phyloP scores from a whole-genome alignment of 2,329 filamentous ascomycete genomes.

The Sclerotinia minor region DNA sequence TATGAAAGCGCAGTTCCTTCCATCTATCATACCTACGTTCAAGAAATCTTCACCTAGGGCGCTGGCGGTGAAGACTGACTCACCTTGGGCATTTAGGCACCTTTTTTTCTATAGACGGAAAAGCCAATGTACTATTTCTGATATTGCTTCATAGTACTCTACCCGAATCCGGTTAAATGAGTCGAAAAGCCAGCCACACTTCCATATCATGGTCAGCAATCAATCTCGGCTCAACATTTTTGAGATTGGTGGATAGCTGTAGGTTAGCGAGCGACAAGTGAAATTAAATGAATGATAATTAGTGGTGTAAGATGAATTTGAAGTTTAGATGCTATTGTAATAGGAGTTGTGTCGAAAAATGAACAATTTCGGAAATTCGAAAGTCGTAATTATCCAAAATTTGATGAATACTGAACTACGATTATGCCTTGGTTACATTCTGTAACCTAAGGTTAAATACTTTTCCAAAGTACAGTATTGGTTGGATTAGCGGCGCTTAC shows the following conservation, averaged over 20 bases:
- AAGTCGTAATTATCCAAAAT: too few species aligned
- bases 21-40: not conserved
- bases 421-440: too few species aligned
- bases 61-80: slow-evolving; percentile 36
- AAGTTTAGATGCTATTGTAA: not conserved
- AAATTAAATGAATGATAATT: too few species aligned
- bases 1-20: not conserved
- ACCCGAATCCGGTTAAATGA: slow-evolving; percentile 26
- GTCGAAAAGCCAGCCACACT: slow-evolving; percentile 27
- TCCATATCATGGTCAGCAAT: slow-evolving; percentile 38
- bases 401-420: too few species aligned
- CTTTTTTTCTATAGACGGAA: slow-evolving; percentile 24
- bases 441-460: too few species aligned
- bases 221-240: slow-evolving; percentile 43
- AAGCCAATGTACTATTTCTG: slow-evolving; percentile 49
- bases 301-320: not conserved
- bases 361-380: too few species aligned
- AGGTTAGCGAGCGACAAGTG: not conserved
- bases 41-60: slow-evolving; percentile 25
- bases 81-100: slow-evolving; percentile 36
- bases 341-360: not conserved
- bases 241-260: not conserved
- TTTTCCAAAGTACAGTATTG: too few species aligned
- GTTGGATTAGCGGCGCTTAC: too few species aligned
- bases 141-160: slow-evolving; percentile 33